phyloP scores from a whole-genome alignment of 148 eudicot species.

The Pouteria glomerata region DNA sequence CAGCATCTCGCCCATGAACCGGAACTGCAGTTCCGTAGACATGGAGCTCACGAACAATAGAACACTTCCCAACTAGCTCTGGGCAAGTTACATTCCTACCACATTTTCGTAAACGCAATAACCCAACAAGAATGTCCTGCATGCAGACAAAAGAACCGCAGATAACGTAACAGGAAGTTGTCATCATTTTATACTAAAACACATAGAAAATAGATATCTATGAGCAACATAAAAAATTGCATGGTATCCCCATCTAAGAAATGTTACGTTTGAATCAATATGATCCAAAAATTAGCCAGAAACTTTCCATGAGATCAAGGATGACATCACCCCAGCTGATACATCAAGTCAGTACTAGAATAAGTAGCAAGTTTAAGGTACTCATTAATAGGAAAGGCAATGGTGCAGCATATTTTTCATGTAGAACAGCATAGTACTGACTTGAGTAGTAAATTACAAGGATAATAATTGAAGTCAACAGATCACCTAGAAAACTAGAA shows the following conservation, averaged over 20 bases:
- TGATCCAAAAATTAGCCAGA: not conserved
- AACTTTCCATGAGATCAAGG: not conserved
- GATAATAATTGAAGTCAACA: not conserved
- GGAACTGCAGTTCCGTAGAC: constrained; percentile 99
- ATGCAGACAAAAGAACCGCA: not conserved
- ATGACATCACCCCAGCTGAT: not conserved
- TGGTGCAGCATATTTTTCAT: not conserved
- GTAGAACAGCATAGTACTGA: not conserved
- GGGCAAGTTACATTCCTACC: constrained; percentile 86
- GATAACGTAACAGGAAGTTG: not conserved
- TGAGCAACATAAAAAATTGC: not conserved
- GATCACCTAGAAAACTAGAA: not conserved
- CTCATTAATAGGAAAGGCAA: not conserved
- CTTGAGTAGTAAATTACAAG: not conserved
- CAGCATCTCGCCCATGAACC: constrained; percentile 91
- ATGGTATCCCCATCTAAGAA: not conserved
- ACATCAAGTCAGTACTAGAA: too few relatives aligned
- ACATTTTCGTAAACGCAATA: constrained; percentile 83
- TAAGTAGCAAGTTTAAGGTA: not conserved
- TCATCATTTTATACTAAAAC: not conserved
- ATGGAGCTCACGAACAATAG: constrained; percentile 94
- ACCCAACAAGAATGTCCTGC: constrained; percentile 96
- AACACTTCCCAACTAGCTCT: constrained; percentile 84
- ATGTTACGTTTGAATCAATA: not conserved
- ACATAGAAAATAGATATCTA: too few relatives aligned